A percentile compares a stretch with the other conserved stretches of the same genome.
These are phyloP conservation scores for Chaetomium cochliodes DNA, from an alignment of 495 filamentous ascomycete species.

Conservation along the genomic window DNA sequence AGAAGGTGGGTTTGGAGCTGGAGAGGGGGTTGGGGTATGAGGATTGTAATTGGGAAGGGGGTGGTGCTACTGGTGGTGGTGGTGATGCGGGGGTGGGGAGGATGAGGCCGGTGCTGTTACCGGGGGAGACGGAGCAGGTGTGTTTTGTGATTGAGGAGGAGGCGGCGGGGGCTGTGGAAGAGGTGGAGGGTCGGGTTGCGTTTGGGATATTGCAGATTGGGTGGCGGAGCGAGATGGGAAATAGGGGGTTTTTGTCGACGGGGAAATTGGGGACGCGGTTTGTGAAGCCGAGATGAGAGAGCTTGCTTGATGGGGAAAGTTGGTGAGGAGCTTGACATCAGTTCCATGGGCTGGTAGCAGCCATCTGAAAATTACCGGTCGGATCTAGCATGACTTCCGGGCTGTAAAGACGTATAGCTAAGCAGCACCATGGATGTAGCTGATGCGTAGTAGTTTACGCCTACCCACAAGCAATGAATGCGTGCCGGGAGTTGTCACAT, in stretches of 20 bases:
- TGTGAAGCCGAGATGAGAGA: conserved; percentile 23
- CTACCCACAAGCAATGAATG: too few species aligned
- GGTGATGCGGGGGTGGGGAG: conserved; percentile 41
- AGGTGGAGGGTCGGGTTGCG: conserved; percentile 59
- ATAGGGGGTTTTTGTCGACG: conserved; percentile 81
- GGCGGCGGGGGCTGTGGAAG: conserved; percentile 49
- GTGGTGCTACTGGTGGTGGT: conserved; percentile 32
- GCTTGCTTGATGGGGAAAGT: background rate
- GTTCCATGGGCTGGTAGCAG: background rate
- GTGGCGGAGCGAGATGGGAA: conserved; percentile 89
- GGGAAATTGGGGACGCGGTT: conserved; percentile 67
- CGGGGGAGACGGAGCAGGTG: conserved; percentile 86
- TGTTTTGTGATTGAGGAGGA: conserved; percentile 81
- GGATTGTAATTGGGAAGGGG: conserved; percentile 51
- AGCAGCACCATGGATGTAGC: background rate
- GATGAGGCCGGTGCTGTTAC: conserved; percentile 66
- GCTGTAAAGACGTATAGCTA: background rate
- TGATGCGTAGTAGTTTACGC: too few species aligned
- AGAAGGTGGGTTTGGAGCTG: conserved; percentile 53
- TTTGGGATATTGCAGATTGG: conserved; percentile 82
- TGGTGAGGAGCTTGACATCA: background rate
- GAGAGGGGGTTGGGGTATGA: conserved; percentile 47
- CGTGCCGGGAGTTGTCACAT: too few species aligned
- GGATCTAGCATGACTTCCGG: too few species aligned
- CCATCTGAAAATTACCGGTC: too few species aligned